Evolutionary conservation across 2,329 filamentous ascomycete genomes (phyloP), one percentile per base, ranked within the genome.

Genomic region (Chaetomium sp.): DNA sequence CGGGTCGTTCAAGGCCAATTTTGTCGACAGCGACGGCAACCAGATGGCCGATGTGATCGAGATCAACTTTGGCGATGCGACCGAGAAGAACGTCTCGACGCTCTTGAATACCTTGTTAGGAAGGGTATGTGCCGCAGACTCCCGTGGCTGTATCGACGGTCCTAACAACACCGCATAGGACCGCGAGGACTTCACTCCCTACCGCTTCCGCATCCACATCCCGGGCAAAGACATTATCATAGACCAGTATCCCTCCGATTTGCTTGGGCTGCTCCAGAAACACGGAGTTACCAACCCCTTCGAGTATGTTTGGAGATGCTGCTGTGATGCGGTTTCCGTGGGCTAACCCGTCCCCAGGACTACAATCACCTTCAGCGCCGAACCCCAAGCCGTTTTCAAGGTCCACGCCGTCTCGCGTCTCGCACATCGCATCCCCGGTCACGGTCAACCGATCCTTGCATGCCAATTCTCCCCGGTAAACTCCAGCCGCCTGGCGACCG

Each of bases 361-460:
- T 13, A 72, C 70, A 9, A 70, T 73, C 54, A 81, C 83, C 2
- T 80, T 89, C 29, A 83, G 82, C 45, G 86, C 86, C 51, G 85
- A 88, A 72, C 94, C 95, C 0, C 94, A 99, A 77, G 92, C 94
- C 25, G 90, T 98, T 0, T 98, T 97, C 81, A 89, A 90, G 72
- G 95, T 98, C 27, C 93, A 95, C 72, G 90, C 92, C 12, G 93
- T 97, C 50, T 94, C 93, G 57, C 86, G 95, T 76, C 94, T 95
- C 79, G 90, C 93, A 7, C 91, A 93, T 66, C 88, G 88, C 61
- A 96, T 98, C 69, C 88, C 90, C 3, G 95, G 95, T 13, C 95
- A 99, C 77, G 93, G 93, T 47, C 91, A 97, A 76, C 89, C 93
- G 3, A 98, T 98, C 70, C 82, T 98, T 25, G 86, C 91, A 33